A percentile compares a stretch with the other conserved stretches of the same genome.
Conservation (phyloP, 2,329 filamentous ascomycete species). For the Fusarium nanum region DNA sequence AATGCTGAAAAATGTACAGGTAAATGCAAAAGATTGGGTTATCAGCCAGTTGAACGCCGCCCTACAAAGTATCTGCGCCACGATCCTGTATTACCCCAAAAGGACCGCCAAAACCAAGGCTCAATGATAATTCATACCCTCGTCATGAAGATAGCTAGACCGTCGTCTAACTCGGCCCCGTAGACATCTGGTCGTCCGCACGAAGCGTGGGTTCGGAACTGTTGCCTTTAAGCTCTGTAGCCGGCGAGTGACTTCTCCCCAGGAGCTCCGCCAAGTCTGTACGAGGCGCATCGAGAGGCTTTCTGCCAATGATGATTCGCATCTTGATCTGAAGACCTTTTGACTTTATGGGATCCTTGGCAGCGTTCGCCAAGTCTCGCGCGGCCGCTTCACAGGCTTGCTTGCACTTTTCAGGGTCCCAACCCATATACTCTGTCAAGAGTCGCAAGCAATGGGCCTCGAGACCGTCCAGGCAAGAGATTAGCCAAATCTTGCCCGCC, state of each 20-base stretch:
- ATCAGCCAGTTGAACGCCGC: constrained; percentile 42
- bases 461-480: constrained; percentile 62
- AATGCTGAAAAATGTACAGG: constrained; percentile 40
- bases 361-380: constrained; percentile 61
- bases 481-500: constrained; percentile 66
- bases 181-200: constrained; percentile 29
- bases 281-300: constrained; percentile 55
- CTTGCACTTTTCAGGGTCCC: constrained; percentile 62
- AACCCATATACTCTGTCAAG: constrained; percentile 64
- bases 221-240: constrained; percentile 33
- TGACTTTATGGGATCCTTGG: constrained; percentile 58
- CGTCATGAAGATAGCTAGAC: not conserved
- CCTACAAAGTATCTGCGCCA: constrained; percentile 38
- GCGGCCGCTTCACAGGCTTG: constrained; percentile 60
- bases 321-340: constrained; percentile 61
- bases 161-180: constrained; percentile 3
- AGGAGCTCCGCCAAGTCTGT: constrained; percentile 34
- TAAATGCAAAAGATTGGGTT: constrained; percentile 19
- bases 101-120: constrained; percentile 4
- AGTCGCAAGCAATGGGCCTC: constrained; percentile 63
- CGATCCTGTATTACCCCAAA: constrained; percentile 26
- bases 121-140: constrained; percentile 12
- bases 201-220: constrained; percentile 44
- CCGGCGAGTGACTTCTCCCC: constrained; percentile 33
- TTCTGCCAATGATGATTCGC: constrained; percentile 62